Evolutionary conservation across 2,329 filamentous ascomycete genomes (phyloP), one percentile per base, ranked within the genome.

Genomic region (Aspergillus japonicus): DNA sequence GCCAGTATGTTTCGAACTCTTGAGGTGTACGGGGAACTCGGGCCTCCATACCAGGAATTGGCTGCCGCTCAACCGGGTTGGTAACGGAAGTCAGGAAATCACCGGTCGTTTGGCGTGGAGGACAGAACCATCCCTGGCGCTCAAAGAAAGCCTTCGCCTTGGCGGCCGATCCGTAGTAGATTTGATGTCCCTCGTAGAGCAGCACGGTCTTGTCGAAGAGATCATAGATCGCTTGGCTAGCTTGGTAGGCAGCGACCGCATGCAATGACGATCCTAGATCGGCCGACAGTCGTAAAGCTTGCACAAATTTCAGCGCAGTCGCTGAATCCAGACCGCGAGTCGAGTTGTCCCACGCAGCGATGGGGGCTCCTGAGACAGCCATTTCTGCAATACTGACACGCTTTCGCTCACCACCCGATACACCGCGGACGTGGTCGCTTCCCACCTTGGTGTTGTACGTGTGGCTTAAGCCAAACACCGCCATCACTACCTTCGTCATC

Each of bases 151-250:
- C 69, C 62, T 83, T 86, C 0, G 89, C 89, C 1, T 78, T 72
- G 2, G 67, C 68, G 0, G 85, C 83, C 0, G 83, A 82, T 0
- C 90, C 90, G 63, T 87, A 92, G 77, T 85, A 93, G 67, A 93
- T 91, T 69, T 91, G 83, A 0, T 86, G 82, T 0, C 89, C 89
- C 64, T 91, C 87, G 68, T 92, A 90, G 0, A 92, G 78, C 0
- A 92, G 85, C 0, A 84, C 79, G 0, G 84, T 84, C 69, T 90
- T 91, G 72, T 92, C 88, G 64, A 92, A 91, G 10, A 84, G 50
- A 39, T 71, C 65, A 44, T 71, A 72, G 47, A 70, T 71, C 83
- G 78, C 70, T 61, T 79, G 73, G 52, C 71, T 73, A 8, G 75
- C 77, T 64, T 79, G 77, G 64, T 85, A 86, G 8, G 83, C 81